These are phyloP conservation scores for Cryomyces minteri DNA, from an alignment of 495 filamentous ascomycete species.

Conservation along the genomic window DNA sequence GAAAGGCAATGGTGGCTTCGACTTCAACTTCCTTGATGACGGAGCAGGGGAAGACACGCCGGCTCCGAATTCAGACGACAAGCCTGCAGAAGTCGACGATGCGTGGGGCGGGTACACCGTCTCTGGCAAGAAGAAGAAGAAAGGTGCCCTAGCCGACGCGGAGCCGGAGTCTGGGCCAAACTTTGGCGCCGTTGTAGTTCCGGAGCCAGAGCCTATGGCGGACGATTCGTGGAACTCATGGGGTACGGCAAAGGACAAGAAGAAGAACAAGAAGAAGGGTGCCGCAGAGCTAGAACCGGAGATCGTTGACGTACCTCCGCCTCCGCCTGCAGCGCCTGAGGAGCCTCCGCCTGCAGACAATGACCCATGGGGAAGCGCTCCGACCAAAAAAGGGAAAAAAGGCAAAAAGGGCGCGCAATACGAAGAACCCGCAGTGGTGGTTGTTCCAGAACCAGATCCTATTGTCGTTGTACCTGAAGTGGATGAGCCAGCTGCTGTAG, in stretches of 20 bases:
- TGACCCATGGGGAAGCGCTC: neutral
- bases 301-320: slow-evolving; percentile 4
- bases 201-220: too few relatives aligned
- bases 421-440: slow-evolving; percentile 1
- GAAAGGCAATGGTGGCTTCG: slow-evolving; percentile 2
- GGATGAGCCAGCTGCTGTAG: slow-evolving; percentile 1
- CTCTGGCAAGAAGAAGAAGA: slow-evolving; percentile 12
- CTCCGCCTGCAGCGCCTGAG: slow-evolving; percentile 2
- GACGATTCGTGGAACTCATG: too few relatives aligned
- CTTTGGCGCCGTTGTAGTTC: too few relatives aligned
- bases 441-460: slow-evolving; percentile 1
- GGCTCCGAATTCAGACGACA: neutral
- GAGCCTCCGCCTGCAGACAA: slow-evolving; percentile 4
- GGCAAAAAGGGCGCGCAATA: neutral
- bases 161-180: too few relatives aligned
- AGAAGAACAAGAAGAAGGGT: slow-evolving; percentile 12
- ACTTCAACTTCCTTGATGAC: slow-evolving; percentile 8
- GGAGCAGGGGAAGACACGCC: neutral
- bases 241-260: slow-evolving; percentile 4
- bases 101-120: slow-evolving; percentile 5
- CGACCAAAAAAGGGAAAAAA: neutral
- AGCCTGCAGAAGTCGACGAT: slow-evolving; percentile 3
- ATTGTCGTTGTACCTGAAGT: slow-evolving; percentile 1
- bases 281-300: slow-evolving; percentile 2
- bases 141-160: slow-evolving; percentile 1